Evolutionary conservation across 768 basidiomycete genomes (phyloP).

Genomic region (Lenzites betulinus): DNA sequence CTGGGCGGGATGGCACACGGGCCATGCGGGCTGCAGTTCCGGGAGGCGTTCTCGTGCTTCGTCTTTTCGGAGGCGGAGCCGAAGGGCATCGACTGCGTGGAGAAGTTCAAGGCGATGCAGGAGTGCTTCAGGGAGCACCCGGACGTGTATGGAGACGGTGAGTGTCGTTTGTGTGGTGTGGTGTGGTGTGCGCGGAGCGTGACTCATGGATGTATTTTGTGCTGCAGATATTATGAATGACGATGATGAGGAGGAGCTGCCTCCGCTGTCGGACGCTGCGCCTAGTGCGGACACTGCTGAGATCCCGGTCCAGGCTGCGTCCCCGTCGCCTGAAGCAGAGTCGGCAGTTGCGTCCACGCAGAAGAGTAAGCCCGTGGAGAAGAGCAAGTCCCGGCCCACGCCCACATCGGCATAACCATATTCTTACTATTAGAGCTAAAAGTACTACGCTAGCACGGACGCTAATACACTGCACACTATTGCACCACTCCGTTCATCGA

Average conservation of each 20-base stretch:
- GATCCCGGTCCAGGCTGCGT: slow-evolving; percentile 1
- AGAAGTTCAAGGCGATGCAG: slow-evolving; percentile 98
- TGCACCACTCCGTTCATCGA: slow-evolving; percentile 3
- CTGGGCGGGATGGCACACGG: slow-evolving; percentile 99
- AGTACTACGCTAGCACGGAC: slow-evolving; percentile 10
- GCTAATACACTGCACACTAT: slow-evolving; percentile 12
- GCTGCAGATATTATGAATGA: slow-evolving; percentile 66
- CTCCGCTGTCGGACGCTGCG: slow-evolving; percentile 7
- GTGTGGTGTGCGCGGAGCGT: too few species aligned
- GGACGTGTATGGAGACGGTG: slow-evolving; percentile 94
- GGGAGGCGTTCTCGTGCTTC: slow-evolving; percentile 96
- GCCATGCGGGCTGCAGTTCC: slow-evolving; percentile 91
- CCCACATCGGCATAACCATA: slow-evolving; percentile 4
- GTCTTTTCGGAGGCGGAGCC: slow-evolving; percentile 93
- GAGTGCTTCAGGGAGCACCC: slow-evolving; percentile 96
- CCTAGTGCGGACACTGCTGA: slow-evolving; percentile 13
- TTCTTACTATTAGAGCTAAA: slow-evolving; percentile 11
- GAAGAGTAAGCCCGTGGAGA: slow-evolving; percentile 12
- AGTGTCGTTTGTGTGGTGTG: slow-evolving; percentile 37
- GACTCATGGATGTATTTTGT: too few species aligned
- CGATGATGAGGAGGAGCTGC: slow-evolving; percentile 53
- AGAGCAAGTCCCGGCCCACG: slow-evolving; percentile 6
- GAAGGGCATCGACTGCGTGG: slow-evolving; percentile 97
- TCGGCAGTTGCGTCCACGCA: not conserved
- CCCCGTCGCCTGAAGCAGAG: slow-evolving; percentile 3